Evolutionary conservation across 2,329 filamentous ascomycete genomes (phyloP), one percentile per base, ranked within the genome.

Genomic region (Penicillium sp.): DNA sequence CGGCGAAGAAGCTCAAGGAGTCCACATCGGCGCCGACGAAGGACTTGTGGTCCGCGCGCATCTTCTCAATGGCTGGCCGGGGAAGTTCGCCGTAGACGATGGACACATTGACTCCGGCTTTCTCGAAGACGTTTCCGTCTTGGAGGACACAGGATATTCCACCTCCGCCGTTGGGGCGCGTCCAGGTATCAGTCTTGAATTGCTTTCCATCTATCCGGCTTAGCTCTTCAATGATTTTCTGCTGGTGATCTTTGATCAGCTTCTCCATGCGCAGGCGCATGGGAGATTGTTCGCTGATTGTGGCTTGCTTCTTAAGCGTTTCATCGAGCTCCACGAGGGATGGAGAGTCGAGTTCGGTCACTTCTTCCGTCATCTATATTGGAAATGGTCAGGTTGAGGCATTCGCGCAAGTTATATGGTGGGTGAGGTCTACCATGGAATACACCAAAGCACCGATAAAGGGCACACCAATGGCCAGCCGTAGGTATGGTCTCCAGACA

Each of bases 221-320:
- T 21, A 98, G 79, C 49, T 85, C 88, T 49, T 80, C 75, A 24
- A 97, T 85, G 51, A 98, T 98, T 55, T 85, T 80, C 61, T 87
- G 80, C 66, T 98, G 93, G 63, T 97, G 88, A 61, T 89, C 81
- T 69, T 93, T 93, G 70, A 97, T 94, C 67, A 97, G 87, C 62
- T 87, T 82, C 72, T 98, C 93, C 93, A 98, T 97, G 56, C 91
- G 88, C 51, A 98, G 78, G 48, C 93, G 89, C 91, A 98, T 97
- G 2, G 93, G 90, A 13, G 91, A 96, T 61, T 83, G 76, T 49
- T 83, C 78, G 42, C 77, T 84, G 43, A 97, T 78, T 56, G 82
- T 81, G 49, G 81, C 79, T 67, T 93, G 86, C 54, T 85, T 83
- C 72, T 93, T 95, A 59, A 81, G 79, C 54, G 88, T 77, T 56